Conservation (phyloP, 2,329 filamentous ascomycete species). For the Aspergillus ochraceus region DNA sequence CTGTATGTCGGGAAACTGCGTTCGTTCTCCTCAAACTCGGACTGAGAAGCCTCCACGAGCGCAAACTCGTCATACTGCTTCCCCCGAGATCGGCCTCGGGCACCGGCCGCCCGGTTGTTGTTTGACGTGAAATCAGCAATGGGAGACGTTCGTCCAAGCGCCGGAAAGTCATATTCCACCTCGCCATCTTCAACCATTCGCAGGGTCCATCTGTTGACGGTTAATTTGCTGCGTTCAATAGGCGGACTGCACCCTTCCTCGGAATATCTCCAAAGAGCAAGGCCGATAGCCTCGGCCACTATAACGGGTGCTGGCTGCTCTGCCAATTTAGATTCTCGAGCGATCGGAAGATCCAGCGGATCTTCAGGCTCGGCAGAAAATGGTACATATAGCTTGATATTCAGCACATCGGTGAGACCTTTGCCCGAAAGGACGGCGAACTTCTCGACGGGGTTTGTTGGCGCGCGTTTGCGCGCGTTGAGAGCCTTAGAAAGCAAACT, state of each 20-base stretch:
- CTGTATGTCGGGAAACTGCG: constrained; percentile 55
- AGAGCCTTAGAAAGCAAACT: constrained; percentile 60
- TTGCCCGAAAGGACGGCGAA: constrained; percentile 62
- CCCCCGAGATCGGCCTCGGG: constrained; percentile 58
- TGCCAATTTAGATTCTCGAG: constrained; percentile 56
- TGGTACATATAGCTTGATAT: constrained; percentile 64
- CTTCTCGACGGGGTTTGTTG: constrained; percentile 61
- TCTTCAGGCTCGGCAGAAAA: constrained; percentile 58
- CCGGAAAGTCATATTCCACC: constrained; percentile 66
- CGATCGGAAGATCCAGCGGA: constrained; percentile 59
- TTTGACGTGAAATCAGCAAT: constrained; percentile 67
- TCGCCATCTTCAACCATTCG: constrained; percentile 70
- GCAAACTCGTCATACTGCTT: constrained; percentile 69
- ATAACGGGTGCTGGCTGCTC: constrained; percentile 50
- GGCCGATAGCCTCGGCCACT: constrained; percentile 63
- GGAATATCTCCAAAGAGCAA: constrained; percentile 61
- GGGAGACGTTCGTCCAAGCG: constrained; percentile 57
- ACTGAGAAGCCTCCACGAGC: constrained; percentile 59
- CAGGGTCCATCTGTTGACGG: constrained; percentile 64
- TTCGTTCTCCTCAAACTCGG: constrained; percentile 60
- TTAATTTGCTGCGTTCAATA: constrained; percentile 53
- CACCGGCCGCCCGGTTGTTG: constrained; percentile 59
- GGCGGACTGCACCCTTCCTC: constrained; percentile 58
- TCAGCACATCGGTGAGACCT: constrained; percentile 60
- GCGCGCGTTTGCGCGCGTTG: constrained; percentile 56